These are phyloP conservation scores for Nissolia schottii DNA, from an alignment of 306 rosid genomes.

Conservation along the genomic window DNA sequence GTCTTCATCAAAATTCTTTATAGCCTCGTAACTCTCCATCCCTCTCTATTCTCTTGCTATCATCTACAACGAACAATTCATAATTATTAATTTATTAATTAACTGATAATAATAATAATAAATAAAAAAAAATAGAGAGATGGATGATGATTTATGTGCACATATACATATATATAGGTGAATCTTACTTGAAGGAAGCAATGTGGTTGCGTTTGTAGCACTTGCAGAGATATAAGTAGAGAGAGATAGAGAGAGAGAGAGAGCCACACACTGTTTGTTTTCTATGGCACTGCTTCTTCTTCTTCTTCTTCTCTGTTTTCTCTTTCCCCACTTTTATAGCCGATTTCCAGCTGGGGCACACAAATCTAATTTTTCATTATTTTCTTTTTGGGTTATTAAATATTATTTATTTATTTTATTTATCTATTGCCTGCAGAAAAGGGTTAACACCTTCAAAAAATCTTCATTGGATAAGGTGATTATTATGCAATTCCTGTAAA, in stretches of 20 bases:
- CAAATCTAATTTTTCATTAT: background rate
- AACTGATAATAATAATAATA: background rate
- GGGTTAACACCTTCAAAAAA: background rate
- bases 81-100: background rate
- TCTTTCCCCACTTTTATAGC: slow-evolving; percentile 24
- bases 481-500: background rate
- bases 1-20: slow-evolving; percentile 35
- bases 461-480: background rate
- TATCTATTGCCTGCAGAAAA: background rate
- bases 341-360: background rate
- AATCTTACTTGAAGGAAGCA: background rate
- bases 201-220: background rate
- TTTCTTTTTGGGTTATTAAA: background rate
- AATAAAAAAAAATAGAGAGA: background rate
- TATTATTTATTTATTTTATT: background rate
- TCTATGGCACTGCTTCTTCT: background rate
- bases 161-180: no score
- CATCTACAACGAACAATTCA: background rate
- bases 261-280: background rate
- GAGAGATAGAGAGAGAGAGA: background rate
- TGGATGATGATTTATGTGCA: no score
- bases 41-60: background rate
- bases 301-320: background rate
- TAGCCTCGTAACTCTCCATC: slow-evolving; percentile 37
- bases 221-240: no score